These are phyloP conservation scores for Lipomyces sp. DNA, from an alignment of 805 yeast genomes.

Conservation along the genomic window DNA sequence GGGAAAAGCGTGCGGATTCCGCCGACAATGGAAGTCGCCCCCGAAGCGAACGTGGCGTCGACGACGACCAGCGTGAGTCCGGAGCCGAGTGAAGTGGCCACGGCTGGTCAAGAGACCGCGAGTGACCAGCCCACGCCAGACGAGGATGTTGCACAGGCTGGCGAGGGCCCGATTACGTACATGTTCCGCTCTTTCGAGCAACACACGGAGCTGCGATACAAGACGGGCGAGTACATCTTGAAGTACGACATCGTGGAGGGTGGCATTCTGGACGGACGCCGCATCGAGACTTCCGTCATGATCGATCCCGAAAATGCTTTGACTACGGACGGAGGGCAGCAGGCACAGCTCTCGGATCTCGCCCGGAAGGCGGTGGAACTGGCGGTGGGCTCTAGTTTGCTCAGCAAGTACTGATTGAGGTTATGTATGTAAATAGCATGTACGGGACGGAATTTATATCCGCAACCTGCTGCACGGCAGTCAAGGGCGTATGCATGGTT, in stretches of 20 bases:
- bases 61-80: no score
- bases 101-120: no score
- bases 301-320: not conserved
- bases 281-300: constrained; percentile 10
- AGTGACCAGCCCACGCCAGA: no score
- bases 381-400: constrained; percentile 16
- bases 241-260: constrained; percentile 18
- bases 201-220: constrained; percentile 14
- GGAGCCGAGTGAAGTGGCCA: no score
- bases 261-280: constrained; percentile 23
- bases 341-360: constrained; percentile 5
- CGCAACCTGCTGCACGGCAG: not conserved
- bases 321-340: constrained; percentile 1
- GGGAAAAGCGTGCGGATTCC: constrained; percentile 9
- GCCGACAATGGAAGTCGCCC: constrained; percentile 1
- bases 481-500: no score
- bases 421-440: not conserved
- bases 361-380: constrained; percentile 15
- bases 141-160: no score
- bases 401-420: constrained; percentile 6
- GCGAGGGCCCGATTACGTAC: constrained; percentile 3
- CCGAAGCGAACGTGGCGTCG: not conserved
- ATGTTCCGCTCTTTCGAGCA: constrained; percentile 19
- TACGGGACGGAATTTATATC: not conserved
- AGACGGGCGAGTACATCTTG: constrained; percentile 11